phyloP scores from a whole-genome alignment of 306 rosid species.

The Urtica urens region DNA sequence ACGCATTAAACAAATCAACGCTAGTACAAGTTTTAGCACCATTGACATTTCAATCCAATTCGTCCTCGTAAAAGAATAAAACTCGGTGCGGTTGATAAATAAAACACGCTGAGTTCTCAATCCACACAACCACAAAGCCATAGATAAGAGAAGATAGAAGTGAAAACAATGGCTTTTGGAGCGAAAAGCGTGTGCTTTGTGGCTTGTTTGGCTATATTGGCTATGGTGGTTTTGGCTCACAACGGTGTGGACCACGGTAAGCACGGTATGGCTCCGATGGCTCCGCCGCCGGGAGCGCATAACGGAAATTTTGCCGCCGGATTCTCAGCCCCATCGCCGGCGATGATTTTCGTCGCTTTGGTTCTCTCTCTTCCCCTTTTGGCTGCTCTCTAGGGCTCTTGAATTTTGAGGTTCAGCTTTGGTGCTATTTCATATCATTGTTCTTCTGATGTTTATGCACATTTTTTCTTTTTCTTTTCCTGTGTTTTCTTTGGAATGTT shows the following conservation, averaged over 20 bases:
- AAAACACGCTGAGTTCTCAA: too few relatives aligned
- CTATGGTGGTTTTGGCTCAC: constrained; percentile 23
- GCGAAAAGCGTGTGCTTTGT: constrained; percentile 17
- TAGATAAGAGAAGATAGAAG: not conserved
- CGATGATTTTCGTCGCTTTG: constrained; percentile 21
- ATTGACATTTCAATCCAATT: not conserved
- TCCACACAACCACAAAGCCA: not conserved
- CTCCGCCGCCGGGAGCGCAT: constrained; percentile 22
- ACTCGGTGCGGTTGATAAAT: too few relatives aligned
- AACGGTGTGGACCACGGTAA: constrained; percentile 6
- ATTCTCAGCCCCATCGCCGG: constrained; percentile 18
- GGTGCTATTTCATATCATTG: not conserved
- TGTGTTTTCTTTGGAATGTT: not conserved
- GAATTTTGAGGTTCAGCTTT: not conserved
- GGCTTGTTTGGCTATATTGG: constrained; percentile 21
- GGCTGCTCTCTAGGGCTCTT: not conserved
- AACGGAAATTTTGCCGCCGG: constrained; percentile 2
- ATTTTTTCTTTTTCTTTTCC: not conserved
- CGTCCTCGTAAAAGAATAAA: too few relatives aligned
- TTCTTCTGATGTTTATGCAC: not conserved
- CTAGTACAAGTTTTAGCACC: constrained; percentile 3
- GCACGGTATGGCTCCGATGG: constrained; percentile 9
- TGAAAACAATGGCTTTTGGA: constrained; percentile 25
- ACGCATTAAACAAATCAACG: too few relatives aligned
- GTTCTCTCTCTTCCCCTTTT: not conserved